Base-by-base conservation (phyloP, 2,329 filamentous ascomycete genomes). In the Colletotrichum spinosum region DNA sequence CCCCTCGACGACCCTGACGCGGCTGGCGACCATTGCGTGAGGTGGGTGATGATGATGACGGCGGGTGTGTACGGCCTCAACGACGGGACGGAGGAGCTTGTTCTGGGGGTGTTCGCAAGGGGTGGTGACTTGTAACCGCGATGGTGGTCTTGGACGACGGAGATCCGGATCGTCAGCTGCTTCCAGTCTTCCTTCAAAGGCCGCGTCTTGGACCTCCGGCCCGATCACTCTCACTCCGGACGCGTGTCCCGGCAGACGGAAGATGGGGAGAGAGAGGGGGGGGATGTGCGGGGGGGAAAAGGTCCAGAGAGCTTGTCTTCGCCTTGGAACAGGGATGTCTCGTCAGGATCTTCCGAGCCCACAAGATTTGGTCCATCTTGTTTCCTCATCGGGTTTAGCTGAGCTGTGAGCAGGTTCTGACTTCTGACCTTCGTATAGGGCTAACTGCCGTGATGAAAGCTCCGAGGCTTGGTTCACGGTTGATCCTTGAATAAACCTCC, bases 1-100 rank as follows among this genome's bases (percentile, higher is more conserved):
- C 8, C 79, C 79, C 63, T 64, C 60, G 8, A 59, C 60, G 15
- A 64, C 42, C 13, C 60, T 52, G 37, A 53, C 17, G 56, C 60
- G 48, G 37, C 35, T 58, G 13, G 60, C 42, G 17, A 45, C 53
- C 60, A 62, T 62, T 15, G 9, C n/a, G 2, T 48, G 54, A 4
- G n/a, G 17, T n/a, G 17, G 17, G 10, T 38, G n/a, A 55, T 54
- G 42, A 9, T 46, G 44, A 10, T 25, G 13, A 9, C 25, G 44
- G 15, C 6, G 5, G 9, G 8, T n/a, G 15, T 9, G 44, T 46
- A 10, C 2, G 11, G 25, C 44, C 2, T 46, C 7, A 1, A 9
- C 6, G 17, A 17, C 15, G 44, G 9, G 44, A 46, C 8, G 2
- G 4, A 25, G 25, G 25, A 25, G 25, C 25, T 25, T 25, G 25